Evolutionary conservation across 2,329 filamentous ascomycete species (phyloP).

Genomic region (Onygenales sp.): DNA sequence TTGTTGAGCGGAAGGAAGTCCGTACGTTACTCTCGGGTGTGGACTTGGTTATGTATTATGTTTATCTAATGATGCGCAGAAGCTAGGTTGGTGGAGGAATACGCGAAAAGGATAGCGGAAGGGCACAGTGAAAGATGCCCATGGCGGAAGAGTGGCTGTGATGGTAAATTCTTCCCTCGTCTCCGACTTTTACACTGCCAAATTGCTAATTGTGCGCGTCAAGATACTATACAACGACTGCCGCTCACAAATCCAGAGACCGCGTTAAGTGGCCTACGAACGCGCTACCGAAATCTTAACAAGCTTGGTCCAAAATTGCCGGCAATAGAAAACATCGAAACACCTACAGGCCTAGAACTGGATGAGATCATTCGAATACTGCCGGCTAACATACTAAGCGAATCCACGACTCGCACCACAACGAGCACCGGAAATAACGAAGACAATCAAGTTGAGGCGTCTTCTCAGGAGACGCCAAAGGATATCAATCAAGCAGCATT

Average conservation of each 20-base stretch:
- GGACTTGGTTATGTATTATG: not conserved
- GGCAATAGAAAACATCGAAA: slow-evolving; percentile 19
- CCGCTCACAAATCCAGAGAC: slow-evolving; percentile 53
- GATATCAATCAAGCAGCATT: slow-evolving; percentile 53
- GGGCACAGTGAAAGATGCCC: slow-evolving; percentile 74
- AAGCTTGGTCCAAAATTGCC: slow-evolving; percentile 31
- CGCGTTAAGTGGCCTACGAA: slow-evolving; percentile 49
- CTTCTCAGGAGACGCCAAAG: not conserved
- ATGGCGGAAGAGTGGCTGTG: slow-evolving; percentile 82
- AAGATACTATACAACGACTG: slow-evolving; percentile 56
- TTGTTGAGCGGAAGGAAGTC: slow-evolving; percentile 33
- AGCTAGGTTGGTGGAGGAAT: slow-evolving; percentile 64
- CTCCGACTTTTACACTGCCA: not conserved
- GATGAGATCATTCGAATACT: slow-evolving; percentile 21
- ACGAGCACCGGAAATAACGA: not conserved
- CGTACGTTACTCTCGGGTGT: slow-evolving; percentile 22
- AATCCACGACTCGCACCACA: not conserved
- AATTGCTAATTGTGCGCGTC: slow-evolving; percentile 11
- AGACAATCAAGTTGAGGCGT: not conserved
- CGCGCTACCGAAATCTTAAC: slow-evolving; percentile 52
- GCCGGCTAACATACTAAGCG: slow-evolving; percentile 15
- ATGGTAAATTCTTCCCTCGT: slow-evolving; percentile 46
- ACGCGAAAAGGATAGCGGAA: slow-evolving; percentile 60
- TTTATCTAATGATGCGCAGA: slow-evolving; percentile 25
- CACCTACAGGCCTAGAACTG: slow-evolving; percentile 24